phyloP scores from a whole-genome alignment of 306 rosid genomes.

The Vigna mungo region DNA sequence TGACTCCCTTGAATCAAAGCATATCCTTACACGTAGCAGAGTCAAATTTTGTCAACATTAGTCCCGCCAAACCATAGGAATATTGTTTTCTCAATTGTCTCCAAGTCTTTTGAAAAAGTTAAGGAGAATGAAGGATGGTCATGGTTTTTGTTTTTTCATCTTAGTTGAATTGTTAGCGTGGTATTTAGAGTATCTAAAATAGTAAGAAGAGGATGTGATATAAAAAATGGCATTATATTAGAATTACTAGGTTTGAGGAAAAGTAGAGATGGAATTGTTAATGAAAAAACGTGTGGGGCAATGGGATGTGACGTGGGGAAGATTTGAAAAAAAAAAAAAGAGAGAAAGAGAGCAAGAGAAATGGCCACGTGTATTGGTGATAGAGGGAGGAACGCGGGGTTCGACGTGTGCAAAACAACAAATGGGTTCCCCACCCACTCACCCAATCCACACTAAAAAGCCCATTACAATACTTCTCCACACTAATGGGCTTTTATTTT shows the following conservation, averaged over 20 bases:
- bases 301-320: constrained; percentile 60
- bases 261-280: neutral
- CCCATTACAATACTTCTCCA: neutral
- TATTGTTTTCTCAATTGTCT: neutral
- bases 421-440: constrained; percentile 30
- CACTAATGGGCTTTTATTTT: constrained; percentile 40
- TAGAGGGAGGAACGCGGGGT: constrained; percentile 74
- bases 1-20: neutral
- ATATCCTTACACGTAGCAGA: too few species aligned
- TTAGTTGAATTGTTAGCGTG: neutral
- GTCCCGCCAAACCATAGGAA: constrained; percentile 32
- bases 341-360: constrained; percentile 11
- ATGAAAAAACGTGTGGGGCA: constrained; percentile 54
- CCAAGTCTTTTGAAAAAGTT: constrained; percentile 27
- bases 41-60: constrained; percentile 55
- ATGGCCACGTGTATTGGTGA: constrained; percentile 66
- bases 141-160: neutral
- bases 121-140: constrained; percentile 30
- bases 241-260: too few species aligned
- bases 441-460: constrained; percentile 23
- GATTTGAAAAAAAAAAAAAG: constrained; percentile 34
- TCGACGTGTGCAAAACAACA: constrained; percentile 63
- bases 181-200: too few species aligned
- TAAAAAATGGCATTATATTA: too few species aligned
- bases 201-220: too few species aligned